Percentiles rank a stretch among this genome's conserved stretches.
Evolutionary conservation across 2,329 filamentous ascomycete genomes (phyloP).

Genomic region (Lachnellula arida): DNA sequence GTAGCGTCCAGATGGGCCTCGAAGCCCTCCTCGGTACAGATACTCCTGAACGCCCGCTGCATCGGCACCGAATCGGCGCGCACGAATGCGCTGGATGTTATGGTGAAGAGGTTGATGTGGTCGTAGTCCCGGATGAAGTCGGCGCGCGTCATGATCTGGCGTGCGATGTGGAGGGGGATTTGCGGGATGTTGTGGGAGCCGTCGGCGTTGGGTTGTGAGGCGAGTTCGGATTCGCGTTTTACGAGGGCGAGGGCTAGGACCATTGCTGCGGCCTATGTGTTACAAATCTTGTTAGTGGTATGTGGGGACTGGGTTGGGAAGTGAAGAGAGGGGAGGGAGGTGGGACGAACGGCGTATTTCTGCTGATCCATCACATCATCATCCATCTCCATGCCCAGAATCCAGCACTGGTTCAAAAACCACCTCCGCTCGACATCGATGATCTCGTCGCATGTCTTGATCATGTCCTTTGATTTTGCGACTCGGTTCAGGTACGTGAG

Average conservation of each 20-base stretch:
- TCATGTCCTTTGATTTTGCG: conserved; percentile 80
- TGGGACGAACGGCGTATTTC: conserved; percentile 74
- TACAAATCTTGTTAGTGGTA: background rate
- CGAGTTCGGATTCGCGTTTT: conserved; percentile 58
- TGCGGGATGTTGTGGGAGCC: conserved; percentile 57
- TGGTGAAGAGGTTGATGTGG: conserved; percentile 91
- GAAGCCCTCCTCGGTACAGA: conserved; percentile 74
- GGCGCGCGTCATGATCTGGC: conserved; percentile 90
- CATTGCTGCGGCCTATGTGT: conserved; percentile 74
- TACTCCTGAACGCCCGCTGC: conserved; percentile 85
- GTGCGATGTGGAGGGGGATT: conserved; percentile 74
- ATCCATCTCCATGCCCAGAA: conserved; percentile 74
- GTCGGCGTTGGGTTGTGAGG: conserved; percentile 2
- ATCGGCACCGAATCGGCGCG: conserved; percentile 93
- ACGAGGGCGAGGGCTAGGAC: conserved; percentile 87
- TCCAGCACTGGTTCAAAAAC: conserved; percentile 76
- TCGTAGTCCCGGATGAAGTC: conserved; percentile 94
- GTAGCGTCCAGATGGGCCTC: conserved; percentile 78
- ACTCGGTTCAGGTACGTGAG: conserved; percentile 85
- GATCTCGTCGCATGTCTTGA: conserved; percentile 69
- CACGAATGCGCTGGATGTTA: conserved; percentile 80
- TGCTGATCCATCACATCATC: conserved; percentile 99
- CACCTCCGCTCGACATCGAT: conserved; percentile 69
- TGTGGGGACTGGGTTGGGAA: background rate
- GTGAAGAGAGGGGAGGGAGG: background rate